Percentiles rank a stretch among this genome's conserved stretches.
phyloP scores from a whole-genome alignment of 306 rosid genomes.

The Cicer chorassanicum region DNA sequence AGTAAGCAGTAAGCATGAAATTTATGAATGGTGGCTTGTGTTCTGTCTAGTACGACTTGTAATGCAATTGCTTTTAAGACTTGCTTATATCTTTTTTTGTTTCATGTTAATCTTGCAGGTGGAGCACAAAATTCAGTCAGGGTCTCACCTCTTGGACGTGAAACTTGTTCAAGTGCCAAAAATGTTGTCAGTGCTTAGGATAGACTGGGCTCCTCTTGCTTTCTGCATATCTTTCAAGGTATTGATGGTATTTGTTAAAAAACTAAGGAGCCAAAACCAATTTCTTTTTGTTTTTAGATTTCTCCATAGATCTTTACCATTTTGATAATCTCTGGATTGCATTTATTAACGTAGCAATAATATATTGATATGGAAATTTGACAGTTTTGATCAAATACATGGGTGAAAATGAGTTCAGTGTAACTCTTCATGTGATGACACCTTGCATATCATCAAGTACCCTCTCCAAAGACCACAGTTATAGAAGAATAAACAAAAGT shows the following conservation, averaged over 20 bases:
- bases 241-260: slow-evolving; percentile 33
- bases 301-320: neutral
- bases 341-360: slow-evolving; percentile 4
- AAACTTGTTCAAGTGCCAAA: slow-evolving; percentile 91
- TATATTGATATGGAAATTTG: slow-evolving; percentile 11
- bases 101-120: slow-evolving; percentile 59
- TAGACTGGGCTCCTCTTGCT: slow-evolving; percentile 80
- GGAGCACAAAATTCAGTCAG: slow-evolving; percentile 94
- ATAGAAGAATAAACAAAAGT: slow-evolving; percentile 23
- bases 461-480: neutral
- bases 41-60: slow-evolving; percentile 8
- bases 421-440: neutral
- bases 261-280: neutral
- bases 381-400: slow-evolving; percentile 30
- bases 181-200: slow-evolving; percentile 77
- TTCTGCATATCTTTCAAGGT: slow-evolving; percentile 96
- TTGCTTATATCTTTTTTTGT: neutral
- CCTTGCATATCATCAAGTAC: slow-evolving; percentile 9
- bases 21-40: slow-evolving; percentile 5
- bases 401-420: slow-evolving; percentile 26
- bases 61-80: neutral
- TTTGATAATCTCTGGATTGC: slow-evolving; percentile 19
- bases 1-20: slow-evolving; percentile 13
- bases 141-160: slow-evolving; percentile 80
- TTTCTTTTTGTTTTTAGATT: neutral